These are phyloP conservation scores for Paracoccidioides lutzii DNA, from an alignment of 2,329 filamentous ascomycete species.

Conservation along the genomic window DNA sequence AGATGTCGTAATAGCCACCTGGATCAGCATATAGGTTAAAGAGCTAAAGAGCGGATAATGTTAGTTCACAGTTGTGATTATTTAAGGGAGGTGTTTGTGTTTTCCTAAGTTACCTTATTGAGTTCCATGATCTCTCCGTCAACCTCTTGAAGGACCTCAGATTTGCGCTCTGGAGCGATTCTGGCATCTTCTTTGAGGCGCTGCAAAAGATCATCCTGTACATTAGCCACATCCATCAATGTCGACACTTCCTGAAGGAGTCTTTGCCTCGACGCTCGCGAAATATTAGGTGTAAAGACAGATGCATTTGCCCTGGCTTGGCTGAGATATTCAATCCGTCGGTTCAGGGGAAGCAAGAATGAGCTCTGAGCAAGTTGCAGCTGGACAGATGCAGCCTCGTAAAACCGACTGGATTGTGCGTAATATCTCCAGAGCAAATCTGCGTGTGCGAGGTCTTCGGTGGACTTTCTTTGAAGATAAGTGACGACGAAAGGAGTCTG, in stretches of 20 bases:
- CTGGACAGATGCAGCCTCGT: conserved; percentile 79
- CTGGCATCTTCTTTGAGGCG: conserved; percentile 61
- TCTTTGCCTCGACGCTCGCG: conserved; percentile 69
- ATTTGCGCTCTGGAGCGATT: conserved; percentile 49
- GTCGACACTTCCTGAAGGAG: conserved; percentile 75
- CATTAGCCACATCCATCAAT: conserved; percentile 80
- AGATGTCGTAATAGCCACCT: conserved; percentile 86
- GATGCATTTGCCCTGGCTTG: conserved; percentile 86
- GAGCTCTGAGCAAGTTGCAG: conserved; percentile 69
- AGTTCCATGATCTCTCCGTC: conserved; percentile 68
- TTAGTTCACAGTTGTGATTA: conserved; percentile 3
- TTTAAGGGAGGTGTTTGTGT: neutral
- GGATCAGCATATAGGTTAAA: conserved; percentile 87
- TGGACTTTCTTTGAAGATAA: conserved; percentile 68
- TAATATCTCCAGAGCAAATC: conserved; percentile 91
- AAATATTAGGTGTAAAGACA: conserved; percentile 62
- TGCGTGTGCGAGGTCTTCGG: conserved; percentile 60
- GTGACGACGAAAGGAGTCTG: conserved; percentile 74
- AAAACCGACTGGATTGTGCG: conserved; percentile 69
- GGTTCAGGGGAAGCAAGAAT: conserved; percentile 66
- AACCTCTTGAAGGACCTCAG: conserved; percentile 53
- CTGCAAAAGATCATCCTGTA: conserved; percentile 83
- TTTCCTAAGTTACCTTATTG: conserved; percentile 50
- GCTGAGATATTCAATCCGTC: conserved; percentile 78
- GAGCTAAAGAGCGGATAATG: conserved; percentile 42